Conservation (phyloP, 1,284 basidiomycete species). For the Cutaneotrichosporon mucoides region DNA sequence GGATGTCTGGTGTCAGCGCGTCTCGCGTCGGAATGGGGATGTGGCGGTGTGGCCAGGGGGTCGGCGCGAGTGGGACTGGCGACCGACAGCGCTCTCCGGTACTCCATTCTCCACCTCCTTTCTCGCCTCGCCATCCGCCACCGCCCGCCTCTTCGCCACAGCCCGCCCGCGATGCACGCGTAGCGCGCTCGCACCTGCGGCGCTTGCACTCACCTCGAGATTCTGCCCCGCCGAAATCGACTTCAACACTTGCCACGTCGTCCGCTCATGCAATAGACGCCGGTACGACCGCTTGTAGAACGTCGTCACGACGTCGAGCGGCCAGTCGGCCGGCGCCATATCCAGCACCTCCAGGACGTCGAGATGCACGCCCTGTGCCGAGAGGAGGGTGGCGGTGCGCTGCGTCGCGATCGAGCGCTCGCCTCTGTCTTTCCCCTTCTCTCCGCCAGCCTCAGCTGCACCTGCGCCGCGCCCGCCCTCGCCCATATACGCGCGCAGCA, state of each 20-base stretch:
- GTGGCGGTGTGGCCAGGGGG: no score
- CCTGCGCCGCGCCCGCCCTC: constrained; percentile 63
- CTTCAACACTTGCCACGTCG: constrained; percentile 43
- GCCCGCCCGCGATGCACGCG: no score
- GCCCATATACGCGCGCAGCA: constrained; percentile 75
- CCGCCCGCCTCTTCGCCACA: no score
- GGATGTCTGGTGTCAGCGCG: constrained; percentile 22
- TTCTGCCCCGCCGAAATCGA: constrained; percentile 47
- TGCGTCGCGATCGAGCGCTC: constrained; percentile 31
- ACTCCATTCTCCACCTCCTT: no score
- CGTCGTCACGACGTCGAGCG: constrained; percentile 63
- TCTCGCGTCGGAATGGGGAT: no score
- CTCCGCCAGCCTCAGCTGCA: no score
- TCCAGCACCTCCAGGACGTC: constrained; percentile 71
- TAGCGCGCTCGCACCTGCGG: no score
- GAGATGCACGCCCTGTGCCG: constrained; percentile 72
- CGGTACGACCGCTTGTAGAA: constrained; percentile 75
- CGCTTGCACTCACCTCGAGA: constrained; percentile 23
- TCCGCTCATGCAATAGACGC: constrained; percentile 61
- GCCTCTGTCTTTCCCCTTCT: no score
- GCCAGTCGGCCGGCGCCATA: constrained; percentile 69
- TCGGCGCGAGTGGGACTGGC: no score
- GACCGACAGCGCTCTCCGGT: no score
- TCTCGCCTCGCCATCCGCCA: no score
- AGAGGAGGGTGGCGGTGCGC: constrained; percentile 64